Evolutionary conservation across 129 eudicot genomes (phyloP).

Genomic region (Heracleum sosnowskyi): DNA sequence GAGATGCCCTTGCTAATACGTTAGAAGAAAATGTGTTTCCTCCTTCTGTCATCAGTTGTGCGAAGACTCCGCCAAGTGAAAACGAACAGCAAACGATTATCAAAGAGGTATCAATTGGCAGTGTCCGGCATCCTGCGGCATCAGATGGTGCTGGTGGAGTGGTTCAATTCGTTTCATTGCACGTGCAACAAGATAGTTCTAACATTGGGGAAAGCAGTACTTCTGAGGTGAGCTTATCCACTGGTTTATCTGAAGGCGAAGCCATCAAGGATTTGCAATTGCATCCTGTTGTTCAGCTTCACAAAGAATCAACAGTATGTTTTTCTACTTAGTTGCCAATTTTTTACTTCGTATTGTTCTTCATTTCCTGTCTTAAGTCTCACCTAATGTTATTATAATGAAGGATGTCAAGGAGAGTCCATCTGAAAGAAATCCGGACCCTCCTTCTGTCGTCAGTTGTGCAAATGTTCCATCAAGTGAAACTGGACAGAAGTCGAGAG

Average conservation of each 20-base stretch:
- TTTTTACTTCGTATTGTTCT: neutral
- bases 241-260: constrained; percentile 35
- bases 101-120: constrained; percentile 20
- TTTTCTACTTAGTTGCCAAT: neutral
- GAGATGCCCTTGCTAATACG: constrained; percentile 21
- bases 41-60: constrained; percentile 22
- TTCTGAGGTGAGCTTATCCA: constrained; percentile 43
- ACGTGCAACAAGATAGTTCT: constrained; percentile 15
- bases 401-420: constrained; percentile 24
- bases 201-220: constrained; percentile 48
- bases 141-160: constrained; percentile 6
- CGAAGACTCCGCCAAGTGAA: constrained; percentile 28
- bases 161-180: constrained; percentile 13
- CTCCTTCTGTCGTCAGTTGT: constrained; percentile 24
- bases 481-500: constrained; percentile 21
- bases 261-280: constrained; percentile 35
- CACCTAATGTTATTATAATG: constrained; percentile 5
- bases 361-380: constrained; percentile 5
- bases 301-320: constrained; percentile 25
- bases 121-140: constrained; percentile 12
- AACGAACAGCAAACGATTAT: constrained; percentile 17
- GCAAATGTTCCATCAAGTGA: constrained; percentile 29
- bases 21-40: constrained; percentile 29
- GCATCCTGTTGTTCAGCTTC: constrained; percentile 26
- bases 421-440: constrained; percentile 25